Percentiles rank a stretch among this genome's conserved stretches.
phyloP scores from a whole-genome alignment of 2,329 filamentous ascomycete species.

The Hymenoscyphus fructigenus region DNA sequence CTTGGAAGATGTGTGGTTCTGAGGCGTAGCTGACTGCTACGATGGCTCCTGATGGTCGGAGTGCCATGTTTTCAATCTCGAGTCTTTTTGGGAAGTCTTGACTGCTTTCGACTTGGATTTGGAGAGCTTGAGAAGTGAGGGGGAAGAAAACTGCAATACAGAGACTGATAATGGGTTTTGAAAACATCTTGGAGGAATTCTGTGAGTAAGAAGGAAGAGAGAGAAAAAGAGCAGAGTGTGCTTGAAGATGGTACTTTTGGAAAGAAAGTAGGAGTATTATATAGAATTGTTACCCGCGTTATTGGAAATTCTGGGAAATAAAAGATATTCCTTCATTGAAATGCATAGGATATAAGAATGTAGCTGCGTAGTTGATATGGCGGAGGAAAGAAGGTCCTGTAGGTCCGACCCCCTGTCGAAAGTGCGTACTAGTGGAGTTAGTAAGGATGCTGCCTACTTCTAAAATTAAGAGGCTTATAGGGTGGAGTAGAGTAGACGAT shows the following conservation, averaged over 20 bases:
- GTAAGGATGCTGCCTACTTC: not conserved
- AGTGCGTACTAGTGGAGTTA: not conserved
- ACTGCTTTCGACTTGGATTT: conserved; percentile 6
- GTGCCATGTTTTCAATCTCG: conserved; percentile 39
- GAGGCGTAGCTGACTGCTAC: conserved; percentile 35
- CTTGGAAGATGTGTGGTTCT: conserved; percentile 13
- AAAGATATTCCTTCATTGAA: not conserved
- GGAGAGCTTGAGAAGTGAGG: not conserved
- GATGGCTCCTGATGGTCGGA: conserved; percentile 36
- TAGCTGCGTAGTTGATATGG: not conserved
- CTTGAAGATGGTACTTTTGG: not conserved
- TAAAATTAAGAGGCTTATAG: not conserved
- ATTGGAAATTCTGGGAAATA: not conserved
- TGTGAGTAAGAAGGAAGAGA: not conserved
- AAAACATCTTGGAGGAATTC: not conserved
- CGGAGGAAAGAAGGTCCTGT: not conserved
- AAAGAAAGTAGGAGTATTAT: not conserved
- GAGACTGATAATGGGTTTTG: not conserved
- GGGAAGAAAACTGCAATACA: not conserved
- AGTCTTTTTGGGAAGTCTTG: conserved; percentile 12
- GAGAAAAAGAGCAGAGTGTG: not conserved
- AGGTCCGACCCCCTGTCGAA: not conserved
- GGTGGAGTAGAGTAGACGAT: not conserved
- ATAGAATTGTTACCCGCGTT: not conserved
- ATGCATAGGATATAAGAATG: not conserved